phyloP scores from a whole-genome alignment of 352 stramenopile genomes.

The Albugo candida region DNA sequence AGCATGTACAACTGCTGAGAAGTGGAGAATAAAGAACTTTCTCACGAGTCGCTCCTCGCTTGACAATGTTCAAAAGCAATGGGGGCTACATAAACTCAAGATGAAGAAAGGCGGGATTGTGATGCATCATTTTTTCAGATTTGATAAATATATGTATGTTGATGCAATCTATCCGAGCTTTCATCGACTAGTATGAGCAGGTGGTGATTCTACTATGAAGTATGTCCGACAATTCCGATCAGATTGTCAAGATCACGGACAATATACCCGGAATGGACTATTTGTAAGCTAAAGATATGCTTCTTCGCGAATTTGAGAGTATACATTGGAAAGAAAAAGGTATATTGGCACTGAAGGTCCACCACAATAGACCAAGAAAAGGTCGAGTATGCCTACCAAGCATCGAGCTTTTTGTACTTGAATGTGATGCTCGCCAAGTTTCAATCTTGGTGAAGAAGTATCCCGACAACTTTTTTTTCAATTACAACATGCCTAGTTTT shows the following conservation, averaged over 20 bases:
- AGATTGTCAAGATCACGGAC: constrained; percentile 3
- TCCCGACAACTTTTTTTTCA: no score
- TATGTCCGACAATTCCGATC: constrained; percentile 6
- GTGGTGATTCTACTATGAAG: constrained; percentile 8
- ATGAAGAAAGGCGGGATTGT: constrained; percentile 1
- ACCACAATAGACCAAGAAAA: no score
- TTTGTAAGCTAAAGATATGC: constrained; percentile 9
- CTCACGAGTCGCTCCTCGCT: constrained; percentile 10
- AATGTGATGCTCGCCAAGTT: no score
- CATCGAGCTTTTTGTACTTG: no score
- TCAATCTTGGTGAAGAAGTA: no score
- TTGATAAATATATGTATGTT: constrained; percentile 11
- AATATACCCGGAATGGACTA: no score
- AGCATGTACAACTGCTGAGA: not conserved
- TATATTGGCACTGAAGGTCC: not conserved
- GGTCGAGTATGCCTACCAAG: no score
- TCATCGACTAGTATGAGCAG: constrained; percentile 3
- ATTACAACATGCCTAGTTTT: no score
- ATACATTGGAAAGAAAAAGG: not conserved
- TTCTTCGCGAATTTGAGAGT: constrained; percentile 4
- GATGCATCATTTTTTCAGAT: constrained; percentile 11
- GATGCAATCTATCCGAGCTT: constrained; percentile 5
- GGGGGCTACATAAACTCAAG: constrained; percentile 8
- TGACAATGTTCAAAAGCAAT: constrained; percentile 10
- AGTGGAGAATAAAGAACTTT: constrained; percentile 6